Base-by-base conservation (phyloP, 2,329 filamentous ascomycete species). In the Ascochyta pisi region DNA sequence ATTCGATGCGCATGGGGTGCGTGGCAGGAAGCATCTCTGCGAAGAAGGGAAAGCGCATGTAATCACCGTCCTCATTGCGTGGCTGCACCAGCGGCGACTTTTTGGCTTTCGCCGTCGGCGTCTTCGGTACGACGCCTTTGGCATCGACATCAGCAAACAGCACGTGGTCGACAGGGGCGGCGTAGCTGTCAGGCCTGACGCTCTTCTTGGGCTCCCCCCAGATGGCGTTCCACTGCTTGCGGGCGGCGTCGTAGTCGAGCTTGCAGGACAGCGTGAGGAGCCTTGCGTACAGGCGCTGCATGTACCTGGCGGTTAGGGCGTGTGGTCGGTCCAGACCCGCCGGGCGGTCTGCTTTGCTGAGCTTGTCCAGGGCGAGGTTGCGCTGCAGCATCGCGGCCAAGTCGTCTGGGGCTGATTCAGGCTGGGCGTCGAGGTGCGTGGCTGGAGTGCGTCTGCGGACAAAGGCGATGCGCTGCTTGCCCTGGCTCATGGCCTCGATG, bases 241-340 rank as follows among this genome's bases (percentile, higher is more conserved):
- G 61, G 27, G 59, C 47, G 1, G 62, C 49, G 60, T 80, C 66
- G 63, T 72, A 79, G 9, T 73, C 70, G 65, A 81, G 73, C 41
- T 76, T 68, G 35, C 79, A 78, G 64, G 76, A 78, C 50, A 78
- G 71, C 3, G 57, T 58, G 47, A 81, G 76, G 6, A 82, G 65
- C 23, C 66, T 68, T 5, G 67, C 61, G 71, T 80, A 83, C 15
- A 83, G 57, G 29, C 79, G 72, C 48, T 70, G 70, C 81, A 83
- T 82, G 52, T 74, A 77, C 9, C 78, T 74, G 10, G 68, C 57
- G 2, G 74, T 81, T 31, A 82, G 69, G n/a, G 45, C 57, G 49
- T 78, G 76, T 1, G 73, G 73, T 3, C 66, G 58, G 4, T 67
- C 42, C 22, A 60, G 54, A 39, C 65, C 68, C 24, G 57, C 57